These are phyloP conservation scores for Lipomyces starkeyi DNA, from an alignment of 805 yeast species.

Conservation along the genomic window DNA sequence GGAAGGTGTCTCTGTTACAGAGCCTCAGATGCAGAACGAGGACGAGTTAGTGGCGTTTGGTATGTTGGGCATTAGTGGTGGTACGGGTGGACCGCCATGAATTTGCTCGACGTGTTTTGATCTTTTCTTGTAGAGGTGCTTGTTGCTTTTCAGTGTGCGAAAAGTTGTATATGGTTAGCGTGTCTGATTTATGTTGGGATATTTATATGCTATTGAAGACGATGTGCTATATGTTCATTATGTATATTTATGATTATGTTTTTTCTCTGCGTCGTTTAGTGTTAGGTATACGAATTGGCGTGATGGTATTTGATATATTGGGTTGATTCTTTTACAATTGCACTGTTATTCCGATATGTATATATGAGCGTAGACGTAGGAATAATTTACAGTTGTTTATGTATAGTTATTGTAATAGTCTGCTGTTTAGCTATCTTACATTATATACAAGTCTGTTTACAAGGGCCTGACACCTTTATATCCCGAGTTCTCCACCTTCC, in stretches of 20 bases:
- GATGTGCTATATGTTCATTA: not conserved
- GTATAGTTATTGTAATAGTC: not conserved
- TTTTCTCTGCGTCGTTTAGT: not conserved
- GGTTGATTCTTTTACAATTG: not conserved
- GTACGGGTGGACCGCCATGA: not conserved
- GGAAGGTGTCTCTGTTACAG: not conserved
- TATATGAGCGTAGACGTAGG: slow-evolving; percentile 1
- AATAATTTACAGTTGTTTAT: slow-evolving; percentile 1
- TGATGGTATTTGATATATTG: not conserved
- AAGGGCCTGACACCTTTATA: not conserved
- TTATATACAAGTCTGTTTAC: not conserved
- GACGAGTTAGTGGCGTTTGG: slow-evolving; percentile 19
- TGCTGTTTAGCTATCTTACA: not conserved
- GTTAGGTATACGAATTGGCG: slow-evolving; percentile 3
- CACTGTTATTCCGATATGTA: not conserved
- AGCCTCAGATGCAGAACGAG: not conserved
- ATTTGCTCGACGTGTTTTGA: not conserved
- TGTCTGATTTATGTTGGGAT: not conserved
- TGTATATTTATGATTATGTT: not conserved
- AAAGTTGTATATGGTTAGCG: not conserved
- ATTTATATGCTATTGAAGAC: not conserved
- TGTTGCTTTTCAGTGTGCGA: not conserved
- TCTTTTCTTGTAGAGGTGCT: not conserved
- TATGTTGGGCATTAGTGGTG: slow-evolving; percentile 19
- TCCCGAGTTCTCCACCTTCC: not conserved